Evolutionary conservation across 176 grass and related monocot species (phyloP).

Genomic region (Hsuehochloa calcarea): DNA sequence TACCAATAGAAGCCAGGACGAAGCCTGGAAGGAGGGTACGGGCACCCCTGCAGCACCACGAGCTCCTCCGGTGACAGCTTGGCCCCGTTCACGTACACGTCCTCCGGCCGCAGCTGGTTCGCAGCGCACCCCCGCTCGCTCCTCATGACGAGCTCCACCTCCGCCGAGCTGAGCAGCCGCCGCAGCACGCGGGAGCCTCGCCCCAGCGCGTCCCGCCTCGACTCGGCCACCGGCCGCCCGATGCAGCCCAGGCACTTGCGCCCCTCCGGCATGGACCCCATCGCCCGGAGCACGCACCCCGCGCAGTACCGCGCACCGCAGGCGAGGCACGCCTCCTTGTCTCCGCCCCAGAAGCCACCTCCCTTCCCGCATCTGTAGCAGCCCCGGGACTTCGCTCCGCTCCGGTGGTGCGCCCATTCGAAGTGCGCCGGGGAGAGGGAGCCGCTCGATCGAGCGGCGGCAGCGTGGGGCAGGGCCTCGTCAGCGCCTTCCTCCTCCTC

Average conservation of each 20-base stretch:
- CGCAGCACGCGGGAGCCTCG: constrained; percentile 65
- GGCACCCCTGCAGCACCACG: constrained; percentile 57
- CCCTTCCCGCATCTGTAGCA: constrained; percentile 79
- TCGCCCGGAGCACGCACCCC: constrained; percentile 64
- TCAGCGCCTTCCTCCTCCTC: background rate
- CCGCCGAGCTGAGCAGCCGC: constrained; percentile 62
- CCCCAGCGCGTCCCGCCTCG: constrained; percentile 57
- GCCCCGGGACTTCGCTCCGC: constrained; percentile 29
- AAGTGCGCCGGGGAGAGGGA: constrained; percentile 39
- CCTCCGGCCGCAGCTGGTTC: constrained; percentile 72
- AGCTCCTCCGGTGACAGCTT: constrained; percentile 70
- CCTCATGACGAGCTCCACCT: constrained; percentile 80
- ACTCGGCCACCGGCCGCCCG: constrained; percentile 61
- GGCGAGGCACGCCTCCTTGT: constrained; percentile 71
- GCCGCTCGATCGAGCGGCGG: constrained; percentile 30
- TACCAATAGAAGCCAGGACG: constrained; percentile 92
- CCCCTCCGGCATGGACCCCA: constrained; percentile 97
- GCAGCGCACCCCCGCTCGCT: constrained; percentile 67
- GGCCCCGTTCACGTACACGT: constrained; percentile 70
- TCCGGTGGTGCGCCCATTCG: background rate
- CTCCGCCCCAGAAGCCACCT: constrained; percentile 60
- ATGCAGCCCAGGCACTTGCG: constrained; percentile 84
- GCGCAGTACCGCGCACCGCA: constrained; percentile 80
- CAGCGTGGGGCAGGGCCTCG: constrained; percentile 11
- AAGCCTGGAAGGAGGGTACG: constrained; percentile 62